Percentiles rank a stretch among this genome's conserved stretches.
These are phyloP conservation scores for Cichorium intybus DNA, from an alignment of 140 eudicot species.

Conservation along the genomic window DNA sequence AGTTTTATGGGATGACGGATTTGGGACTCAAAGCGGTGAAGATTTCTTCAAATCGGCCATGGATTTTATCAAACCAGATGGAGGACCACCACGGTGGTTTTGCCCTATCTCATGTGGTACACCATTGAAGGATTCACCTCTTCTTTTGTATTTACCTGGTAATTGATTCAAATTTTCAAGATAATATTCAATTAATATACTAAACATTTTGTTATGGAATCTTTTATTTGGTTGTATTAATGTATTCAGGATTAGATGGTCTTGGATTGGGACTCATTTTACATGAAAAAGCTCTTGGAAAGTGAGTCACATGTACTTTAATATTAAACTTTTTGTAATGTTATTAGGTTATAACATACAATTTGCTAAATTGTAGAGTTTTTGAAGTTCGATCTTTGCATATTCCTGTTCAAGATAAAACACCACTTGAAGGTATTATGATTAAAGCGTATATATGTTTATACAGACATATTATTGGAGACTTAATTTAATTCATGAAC, in stretches of 20 bases:
- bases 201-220: neutral
- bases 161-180: neutral
- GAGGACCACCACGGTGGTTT: constrained; percentile 77
- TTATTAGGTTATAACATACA: constrained; percentile 4
- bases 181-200: neutral
- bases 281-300: constrained; percentile 72
- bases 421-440: constrained; percentile 65
- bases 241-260: constrained; percentile 64
- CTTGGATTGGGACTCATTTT: constrained; percentile 66
- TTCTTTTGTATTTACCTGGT: constrained; percentile 77
- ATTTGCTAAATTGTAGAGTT: constrained; percentile 37
- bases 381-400: constrained; percentile 73
- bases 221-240: constrained; percentile 1
- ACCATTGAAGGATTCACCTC: constrained; percentile 52
- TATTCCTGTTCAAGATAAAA: constrained; percentile 62
- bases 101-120: constrained; percentile 57
- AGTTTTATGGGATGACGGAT: constrained; percentile 69
- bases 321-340: neutral
- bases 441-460: too few relatives aligned
- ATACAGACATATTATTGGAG: neutral
- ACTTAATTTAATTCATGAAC: neutral
- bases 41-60: constrained; percentile 44
- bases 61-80: constrained; percentile 40
- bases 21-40: constrained; percentile 36
- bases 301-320: constrained; percentile 30